phyloP scores from a whole-genome alignment of 768 basidiomycete species.

The Leccinum subgranulosum region DNA sequence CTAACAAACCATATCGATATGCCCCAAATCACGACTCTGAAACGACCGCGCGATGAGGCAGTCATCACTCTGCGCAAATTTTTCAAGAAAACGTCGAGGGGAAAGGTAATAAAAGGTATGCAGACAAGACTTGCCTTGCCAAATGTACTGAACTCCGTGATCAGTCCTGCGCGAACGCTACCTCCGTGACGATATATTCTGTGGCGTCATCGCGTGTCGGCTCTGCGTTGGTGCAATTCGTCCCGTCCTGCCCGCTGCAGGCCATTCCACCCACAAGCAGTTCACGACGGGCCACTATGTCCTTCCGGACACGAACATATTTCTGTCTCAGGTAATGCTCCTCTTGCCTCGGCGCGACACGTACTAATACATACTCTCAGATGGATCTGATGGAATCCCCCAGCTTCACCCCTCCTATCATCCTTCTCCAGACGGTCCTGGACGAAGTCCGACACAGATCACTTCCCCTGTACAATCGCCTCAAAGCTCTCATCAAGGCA shows the following conservation, averaged over 20 bases:
- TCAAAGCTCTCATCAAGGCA: conserved; percentile 78
- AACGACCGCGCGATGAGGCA: conserved; percentile 68
- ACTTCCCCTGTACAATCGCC: conserved; percentile 86
- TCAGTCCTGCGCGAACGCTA: conserved; percentile 93
- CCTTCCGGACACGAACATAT: conserved; percentile 93
- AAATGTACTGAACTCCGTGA: too few relatives aligned
- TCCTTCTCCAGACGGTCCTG: conserved; percentile 91
- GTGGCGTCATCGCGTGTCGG: conserved; percentile 73
- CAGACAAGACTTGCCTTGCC: background rate
- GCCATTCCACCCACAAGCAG: conserved; percentile 52
- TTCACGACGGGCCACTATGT: conserved; percentile 75
- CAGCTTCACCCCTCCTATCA: conserved; percentile 72
- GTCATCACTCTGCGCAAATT: conserved; percentile 84
- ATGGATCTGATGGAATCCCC: conserved; percentile 92
- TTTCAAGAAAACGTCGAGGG: conserved; percentile 92
- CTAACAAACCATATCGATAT: conserved; percentile 22
- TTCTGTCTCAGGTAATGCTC: conserved; percentile 68
- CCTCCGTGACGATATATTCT: conserved; percentile 86
- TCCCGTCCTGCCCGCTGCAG: conserved; percentile 54
- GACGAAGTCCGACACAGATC: conserved; percentile 96
- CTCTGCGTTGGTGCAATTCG: conserved; percentile 47
- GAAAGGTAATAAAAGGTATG: conserved; percentile 91
- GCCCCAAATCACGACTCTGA: conserved; percentile 68
- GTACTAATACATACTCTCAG: conserved; percentile 37
- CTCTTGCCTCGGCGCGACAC: background rate